A percentile compares a stretch with the other conserved stretches of the same genome.
phyloP scores from a whole-genome alignment of 2,329 filamentous ascomycete species.

The Kalmusia sp. region DNA sequence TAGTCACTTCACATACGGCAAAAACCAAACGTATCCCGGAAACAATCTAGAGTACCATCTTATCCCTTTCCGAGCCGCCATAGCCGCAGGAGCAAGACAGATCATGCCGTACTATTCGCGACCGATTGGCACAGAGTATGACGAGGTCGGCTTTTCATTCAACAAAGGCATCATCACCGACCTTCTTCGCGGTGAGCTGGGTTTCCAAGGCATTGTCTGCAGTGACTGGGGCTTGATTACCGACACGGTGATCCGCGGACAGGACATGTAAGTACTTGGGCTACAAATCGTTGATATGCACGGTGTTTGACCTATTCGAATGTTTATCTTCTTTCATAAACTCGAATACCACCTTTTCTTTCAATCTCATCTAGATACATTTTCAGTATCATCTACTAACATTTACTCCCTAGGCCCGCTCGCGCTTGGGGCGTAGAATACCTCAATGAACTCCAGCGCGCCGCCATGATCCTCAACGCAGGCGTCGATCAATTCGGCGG shows the following conservation, averaged over 20 bases:
- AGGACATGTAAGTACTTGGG: no score
- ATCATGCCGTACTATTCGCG: slow-evolving; percentile 62
- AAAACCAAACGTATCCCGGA: slow-evolving; percentile 59
- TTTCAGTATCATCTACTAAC: no score
- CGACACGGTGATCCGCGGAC: slow-evolving; percentile 50
- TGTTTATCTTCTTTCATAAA: no score
- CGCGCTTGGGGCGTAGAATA: slow-evolving; percentile 60
- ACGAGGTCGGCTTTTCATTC: slow-evolving; percentile 59
- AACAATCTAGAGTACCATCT: slow-evolving; percentile 60
- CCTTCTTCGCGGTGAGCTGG: slow-evolving; percentile 56
- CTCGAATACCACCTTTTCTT: no score
- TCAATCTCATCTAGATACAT: no score
- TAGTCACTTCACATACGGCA: slow-evolving; percentile 61
- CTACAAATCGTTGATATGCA: no score
- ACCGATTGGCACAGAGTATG: slow-evolving; percentile 56
- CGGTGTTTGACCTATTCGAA: no score
- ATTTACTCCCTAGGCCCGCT: no score
- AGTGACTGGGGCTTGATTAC: slow-evolving; percentile 63
- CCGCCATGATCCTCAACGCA: slow-evolving; percentile 55
- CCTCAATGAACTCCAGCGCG: slow-evolving; percentile 52
- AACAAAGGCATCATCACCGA: slow-evolving; percentile 61
- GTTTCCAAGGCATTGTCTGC: slow-evolving; percentile 60
- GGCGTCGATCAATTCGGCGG: slow-evolving; percentile 63
- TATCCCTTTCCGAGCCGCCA: slow-evolving; percentile 59
- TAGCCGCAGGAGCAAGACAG: slow-evolving; percentile 57